A percentile compares a stretch with the other conserved stretches of the same genome.
phyloP scores from a whole-genome alignment of 1,284 basidiomycete genomes.

The Grifola frondosa region DNA sequence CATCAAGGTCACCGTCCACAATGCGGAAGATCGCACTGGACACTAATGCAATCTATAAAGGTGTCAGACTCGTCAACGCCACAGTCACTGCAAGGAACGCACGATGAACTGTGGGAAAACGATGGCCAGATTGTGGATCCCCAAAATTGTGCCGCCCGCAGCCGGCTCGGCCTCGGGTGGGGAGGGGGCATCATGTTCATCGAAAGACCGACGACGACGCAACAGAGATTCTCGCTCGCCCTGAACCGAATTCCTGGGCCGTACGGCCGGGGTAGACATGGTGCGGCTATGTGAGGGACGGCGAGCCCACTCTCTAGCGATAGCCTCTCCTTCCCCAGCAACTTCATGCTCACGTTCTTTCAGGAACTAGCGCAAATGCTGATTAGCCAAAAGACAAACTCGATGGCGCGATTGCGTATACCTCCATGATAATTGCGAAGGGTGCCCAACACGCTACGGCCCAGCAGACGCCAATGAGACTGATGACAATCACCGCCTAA shows the following conservation, averaged over 20 bases:
- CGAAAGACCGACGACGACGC: constrained; percentile 61
- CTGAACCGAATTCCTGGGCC: constrained; percentile 19
- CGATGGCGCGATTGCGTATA: constrained; percentile 18
- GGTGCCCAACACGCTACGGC: constrained; percentile 94
- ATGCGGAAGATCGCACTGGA: constrained; percentile 85
- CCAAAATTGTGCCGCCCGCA: constrained; percentile 92
- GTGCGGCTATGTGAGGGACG: constrained; percentile 46
- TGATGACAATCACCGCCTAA: constrained; percentile 79
- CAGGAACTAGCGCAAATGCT: constrained; percentile 55
- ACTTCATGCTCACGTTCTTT: constrained; percentile 65
- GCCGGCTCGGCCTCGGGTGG: constrained; percentile 44
- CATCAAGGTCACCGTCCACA: constrained; percentile 53
- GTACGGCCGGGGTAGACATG: constrained; percentile 41
- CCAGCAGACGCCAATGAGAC: constrained; percentile 89
- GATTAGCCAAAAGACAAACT: not conserved
- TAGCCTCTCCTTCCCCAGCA: constrained; percentile 16
- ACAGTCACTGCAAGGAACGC: constrained; percentile 32
- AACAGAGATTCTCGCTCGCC: constrained; percentile 52
- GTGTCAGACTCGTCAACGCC: constrained; percentile 1
- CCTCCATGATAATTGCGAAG: constrained; percentile 93
- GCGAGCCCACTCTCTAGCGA: constrained; percentile 20
- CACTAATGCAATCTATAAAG: constrained; percentile 77
- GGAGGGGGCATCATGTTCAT: constrained; percentile 50
- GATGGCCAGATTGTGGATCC: constrained; percentile 94
- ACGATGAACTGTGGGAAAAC: constrained; percentile 92